A percentile compares a stretch with the other conserved stretches of the same genome.
Conservation (phyloP, 2,329 filamentous ascomycete genomes). For the Colletotrichum tabaci region DNA sequence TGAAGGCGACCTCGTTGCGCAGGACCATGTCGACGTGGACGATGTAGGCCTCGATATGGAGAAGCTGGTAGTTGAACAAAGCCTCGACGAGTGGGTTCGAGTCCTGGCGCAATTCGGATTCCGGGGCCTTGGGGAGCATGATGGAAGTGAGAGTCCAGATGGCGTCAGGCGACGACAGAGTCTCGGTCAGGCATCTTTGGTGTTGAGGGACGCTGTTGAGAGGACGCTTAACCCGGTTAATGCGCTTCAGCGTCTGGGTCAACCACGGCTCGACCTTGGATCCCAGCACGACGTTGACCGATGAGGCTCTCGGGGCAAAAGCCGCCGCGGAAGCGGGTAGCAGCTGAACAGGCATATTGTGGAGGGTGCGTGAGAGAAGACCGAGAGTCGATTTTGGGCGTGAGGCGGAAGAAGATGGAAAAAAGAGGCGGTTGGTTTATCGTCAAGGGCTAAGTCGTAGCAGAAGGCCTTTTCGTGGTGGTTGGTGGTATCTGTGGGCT, state of each 20-base stretch:
- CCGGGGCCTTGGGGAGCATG: slow-evolving; percentile 92
- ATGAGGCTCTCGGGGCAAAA: slow-evolving; percentile 91
- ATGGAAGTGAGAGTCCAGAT: slow-evolving; percentile 96
- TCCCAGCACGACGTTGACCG: slow-evolving; percentile 93
- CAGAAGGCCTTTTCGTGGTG: slow-evolving; percentile 5
- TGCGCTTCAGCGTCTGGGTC: slow-evolving; percentile 95
- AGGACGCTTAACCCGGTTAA: slow-evolving; percentile 96
- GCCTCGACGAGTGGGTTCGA: slow-evolving; percentile 87
- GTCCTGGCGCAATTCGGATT: slow-evolving; percentile 87
- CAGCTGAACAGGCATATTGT: slow-evolving; percentile 89
- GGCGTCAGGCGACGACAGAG: slow-evolving; percentile 87
- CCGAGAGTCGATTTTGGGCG: slow-evolving; percentile 25
- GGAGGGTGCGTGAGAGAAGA: slow-evolving; percentile 40
- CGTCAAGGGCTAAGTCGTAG: slow-evolving; percentile 35
- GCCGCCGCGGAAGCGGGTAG: slow-evolving; percentile 95
- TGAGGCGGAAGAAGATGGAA: slow-evolving; percentile 20
- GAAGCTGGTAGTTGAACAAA: slow-evolving; percentile 91
- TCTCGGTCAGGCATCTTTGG: slow-evolving; percentile 95
- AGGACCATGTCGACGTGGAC: slow-evolving; percentile 99
- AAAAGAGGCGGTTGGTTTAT: slow-evolving; percentile 8
- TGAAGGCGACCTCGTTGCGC: slow-evolving; percentile 97
- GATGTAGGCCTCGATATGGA: slow-evolving; percentile 96
- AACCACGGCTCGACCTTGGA: slow-evolving; percentile 96
- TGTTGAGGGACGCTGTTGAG: slow-evolving; percentile 98
- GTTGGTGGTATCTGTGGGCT: neutral